Evolutionary conservation across 495 filamentous ascomycete genomes (phyloP), one percentile per base, ranked within the genome.

Genomic region (Talaromyces proteolyticus): DNA sequence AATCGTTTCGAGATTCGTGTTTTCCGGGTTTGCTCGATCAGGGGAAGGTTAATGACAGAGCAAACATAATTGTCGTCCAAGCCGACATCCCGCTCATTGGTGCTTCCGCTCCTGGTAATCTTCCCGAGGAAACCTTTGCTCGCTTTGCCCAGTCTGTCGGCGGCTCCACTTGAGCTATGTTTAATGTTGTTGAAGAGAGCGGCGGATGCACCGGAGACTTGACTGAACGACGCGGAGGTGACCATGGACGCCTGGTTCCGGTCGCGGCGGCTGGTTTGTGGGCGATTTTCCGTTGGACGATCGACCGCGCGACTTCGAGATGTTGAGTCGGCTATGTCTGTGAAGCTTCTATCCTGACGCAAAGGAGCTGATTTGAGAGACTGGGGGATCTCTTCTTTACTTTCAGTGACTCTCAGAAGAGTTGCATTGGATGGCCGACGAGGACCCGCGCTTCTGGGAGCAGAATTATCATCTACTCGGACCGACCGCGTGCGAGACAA

Each of bases 1-100:
- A 96, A 69, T 44, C 83, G 79, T 66, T 88, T 91, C 3, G 88
- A 89, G 57, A 96, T 95, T 29, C 91, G 75, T 1, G 91, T 95
- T 42, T 80, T 67, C n/a, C 90, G 77, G 4, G 90, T 88, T 64
- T 96, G 91, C 53, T 94, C 82, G 36, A 92, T 73, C 22, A 96
- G 72, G 0, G 88, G 87, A 14, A 86, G 67, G 55, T 89, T 90
- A 60, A 96, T 88, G 40, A 91, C 78, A 42, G 82, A 84, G 55
- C 84, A 75, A 37, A 85, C 75, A 55, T 95, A 94, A 50, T 84
- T 79, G 55, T 86, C 86, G 55, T 95, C 88, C 37, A 78, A 82
- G 3, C 86, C 64, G 17, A 78, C 70, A 43, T 90, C 87, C 34
- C 69, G 80, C 60, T 87, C 85, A 50, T 78, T 78, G 20, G 75